Conservation (phyloP, 371 early-diverging fungal species). For the Mucor indicus region DNA sequence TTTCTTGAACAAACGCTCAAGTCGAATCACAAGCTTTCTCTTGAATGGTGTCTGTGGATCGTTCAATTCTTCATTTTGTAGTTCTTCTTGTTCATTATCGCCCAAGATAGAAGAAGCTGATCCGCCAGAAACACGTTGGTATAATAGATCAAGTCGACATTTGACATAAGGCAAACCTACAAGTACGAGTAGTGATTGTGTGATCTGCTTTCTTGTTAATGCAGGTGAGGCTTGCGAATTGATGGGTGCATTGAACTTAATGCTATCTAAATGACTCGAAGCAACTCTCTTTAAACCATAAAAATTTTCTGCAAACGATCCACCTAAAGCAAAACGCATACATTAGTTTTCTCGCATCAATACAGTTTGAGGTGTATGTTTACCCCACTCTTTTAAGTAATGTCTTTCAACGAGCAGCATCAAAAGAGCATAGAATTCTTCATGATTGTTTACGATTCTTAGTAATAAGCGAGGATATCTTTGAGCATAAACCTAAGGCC, state of each 20-base stretch:
- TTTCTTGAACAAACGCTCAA: constrained; percentile 48
- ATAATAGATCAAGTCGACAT: constrained; percentile 69
- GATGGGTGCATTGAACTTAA: constrained; percentile 16
- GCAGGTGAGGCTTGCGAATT: constrained; percentile 21
- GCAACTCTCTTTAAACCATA: constrained; percentile 83
- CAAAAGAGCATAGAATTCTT: constrained; percentile 73
- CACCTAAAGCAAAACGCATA: constrained; percentile 40
- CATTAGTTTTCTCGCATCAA: constrained; percentile 2
- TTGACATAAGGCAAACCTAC: constrained; percentile 79
- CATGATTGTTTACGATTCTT: constrained; percentile 72
- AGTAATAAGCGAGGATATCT: constrained; percentile 83
- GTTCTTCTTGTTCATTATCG: constrained; percentile 39
- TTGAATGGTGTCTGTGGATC: constrained; percentile 14
- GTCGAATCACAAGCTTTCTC: constrained; percentile 31
- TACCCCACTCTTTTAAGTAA: constrained; percentile 78
- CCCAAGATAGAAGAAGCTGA: constrained; percentile 69
- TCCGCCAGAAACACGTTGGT: constrained; percentile 67
- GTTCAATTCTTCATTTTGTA: constrained; percentile 31
- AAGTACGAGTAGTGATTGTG: constrained; percentile 65
- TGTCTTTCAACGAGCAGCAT: constrained; percentile 81
- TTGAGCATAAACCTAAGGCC: constrained; percentile 76
- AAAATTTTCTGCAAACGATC: constrained; percentile 90
- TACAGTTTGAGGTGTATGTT: not conserved
- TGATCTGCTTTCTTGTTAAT: constrained; percentile 50
- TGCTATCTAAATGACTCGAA: constrained; percentile 19